Evolutionary conservation across 2,329 filamentous ascomycete species (phyloP).

Genomic region (Anthostomella pinea): DNA sequence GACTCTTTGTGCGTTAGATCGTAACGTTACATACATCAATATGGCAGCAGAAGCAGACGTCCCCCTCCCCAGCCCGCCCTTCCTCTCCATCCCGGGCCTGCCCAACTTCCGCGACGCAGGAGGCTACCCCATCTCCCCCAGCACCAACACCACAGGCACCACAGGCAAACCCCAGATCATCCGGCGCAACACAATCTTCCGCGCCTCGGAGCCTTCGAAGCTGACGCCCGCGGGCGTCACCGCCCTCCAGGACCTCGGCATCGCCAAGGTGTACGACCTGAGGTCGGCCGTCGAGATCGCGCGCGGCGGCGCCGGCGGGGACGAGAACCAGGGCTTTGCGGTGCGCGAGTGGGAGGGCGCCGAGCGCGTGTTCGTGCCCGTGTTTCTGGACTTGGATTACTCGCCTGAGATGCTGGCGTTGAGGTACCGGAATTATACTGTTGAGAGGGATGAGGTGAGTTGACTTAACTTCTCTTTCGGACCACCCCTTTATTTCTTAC

Average conservation of each 20-base stretch:
- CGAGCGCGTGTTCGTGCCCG: conserved; percentile 54
- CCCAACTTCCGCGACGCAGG: conserved; percentile 69
- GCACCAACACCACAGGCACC: conserved; percentile 4
- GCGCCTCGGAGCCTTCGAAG: conserved; percentile 64
- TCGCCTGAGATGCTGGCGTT: conserved; percentile 54
- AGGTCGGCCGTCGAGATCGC: conserved; percentile 51
- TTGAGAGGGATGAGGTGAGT: conserved; percentile 24
- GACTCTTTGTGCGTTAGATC: too few relatives aligned
- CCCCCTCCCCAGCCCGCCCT: conserved; percentile 40
- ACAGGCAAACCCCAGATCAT: conserved; percentile 31
- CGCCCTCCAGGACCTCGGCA: conserved; percentile 52
- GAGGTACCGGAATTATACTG: conserved; percentile 54
- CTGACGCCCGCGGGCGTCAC: conserved; percentile 52
- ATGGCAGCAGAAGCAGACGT: too few relatives aligned
- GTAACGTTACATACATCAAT: too few relatives aligned
- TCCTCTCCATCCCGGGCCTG: conserved; percentile 53
- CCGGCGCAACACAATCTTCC: conserved; percentile 57
- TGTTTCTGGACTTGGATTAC: conserved; percentile 58
- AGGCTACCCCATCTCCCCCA: conserved; percentile 47
- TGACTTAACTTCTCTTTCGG: background rate
- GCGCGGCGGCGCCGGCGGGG: conserved; percentile 30
- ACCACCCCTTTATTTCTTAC: background rate
- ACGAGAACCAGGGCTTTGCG: conserved; percentile 24
- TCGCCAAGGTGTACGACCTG: conserved; percentile 45
- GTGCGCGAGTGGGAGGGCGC: conserved; percentile 50